These are phyloP conservation scores for Viridothelium virens DNA, from an alignment of 495 filamentous ascomycete genomes.

Conservation along the genomic window DNA sequence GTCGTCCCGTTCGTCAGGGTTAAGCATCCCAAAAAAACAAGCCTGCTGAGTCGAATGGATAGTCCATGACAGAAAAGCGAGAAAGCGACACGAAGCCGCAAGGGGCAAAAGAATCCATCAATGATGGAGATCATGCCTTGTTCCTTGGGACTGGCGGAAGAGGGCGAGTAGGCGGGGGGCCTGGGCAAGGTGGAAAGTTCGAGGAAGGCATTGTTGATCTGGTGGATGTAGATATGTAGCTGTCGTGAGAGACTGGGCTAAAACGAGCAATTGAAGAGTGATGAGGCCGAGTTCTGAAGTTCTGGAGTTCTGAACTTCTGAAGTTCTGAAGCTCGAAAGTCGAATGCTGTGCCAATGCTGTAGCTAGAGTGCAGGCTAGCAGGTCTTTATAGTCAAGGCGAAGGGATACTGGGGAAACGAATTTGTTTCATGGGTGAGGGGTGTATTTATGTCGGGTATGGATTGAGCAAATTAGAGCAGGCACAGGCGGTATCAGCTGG, in stretches of 20 bases:
- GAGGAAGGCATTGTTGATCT: constrained; percentile 61
- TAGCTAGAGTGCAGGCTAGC: neutral
- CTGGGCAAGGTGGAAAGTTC: constrained; percentile 71
- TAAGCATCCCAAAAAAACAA: neutral
- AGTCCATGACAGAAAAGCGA: neutral
- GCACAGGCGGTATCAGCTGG: constrained; percentile 5
- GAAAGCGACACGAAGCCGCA: neutral
- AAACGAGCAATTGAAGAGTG: too few relatives aligned
- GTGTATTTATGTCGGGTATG: constrained; percentile 7
- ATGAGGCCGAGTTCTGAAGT: too few relatives aligned
- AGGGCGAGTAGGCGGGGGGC: constrained; percentile 74
- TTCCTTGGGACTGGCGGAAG: constrained; percentile 62
- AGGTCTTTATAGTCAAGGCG: constrained; percentile 4
- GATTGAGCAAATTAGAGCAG: constrained; percentile 8
- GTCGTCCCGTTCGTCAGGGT: neutral
- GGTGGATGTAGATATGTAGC: constrained; percentile 39
- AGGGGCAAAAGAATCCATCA: neutral
- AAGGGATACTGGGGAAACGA: neutral
- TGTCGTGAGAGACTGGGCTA: constrained; percentile 14
- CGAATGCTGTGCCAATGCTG: neutral
- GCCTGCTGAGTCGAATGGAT: neutral
- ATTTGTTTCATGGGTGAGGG: neutral
- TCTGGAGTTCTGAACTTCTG: too few relatives aligned
- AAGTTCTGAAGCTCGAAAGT: constrained; percentile 12
- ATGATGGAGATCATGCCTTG: neutral